Percentiles rank a stretch among this genome's conserved stretches.
Evolutionary conservation across 352 stramenopile genomes (phyloP).

Genomic region (Pythium pectinolyticum): DNA sequence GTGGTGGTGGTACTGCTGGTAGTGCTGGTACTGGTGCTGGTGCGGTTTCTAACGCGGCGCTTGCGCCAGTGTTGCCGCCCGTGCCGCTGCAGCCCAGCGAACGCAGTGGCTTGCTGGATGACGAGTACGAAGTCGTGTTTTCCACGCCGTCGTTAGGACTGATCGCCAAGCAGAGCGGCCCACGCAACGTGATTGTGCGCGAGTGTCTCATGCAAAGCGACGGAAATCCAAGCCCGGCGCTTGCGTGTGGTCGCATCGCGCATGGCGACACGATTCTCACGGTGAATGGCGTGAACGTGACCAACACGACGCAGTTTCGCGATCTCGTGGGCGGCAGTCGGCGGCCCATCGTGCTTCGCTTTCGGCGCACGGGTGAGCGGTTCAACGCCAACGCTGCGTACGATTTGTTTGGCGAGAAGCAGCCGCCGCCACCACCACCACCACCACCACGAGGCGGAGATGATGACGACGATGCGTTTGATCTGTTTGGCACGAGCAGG

Average conservation of each 20-base stretch:
- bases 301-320: slow-evolving; percentile 73
- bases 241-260: slow-evolving; percentile 52
- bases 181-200: slow-evolving; percentile 58
- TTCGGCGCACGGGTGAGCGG: slow-evolving; percentile 47
- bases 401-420: slow-evolving; percentile 70
- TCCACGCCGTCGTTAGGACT: slow-evolving; percentile 54
- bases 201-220: slow-evolving; percentile 57
- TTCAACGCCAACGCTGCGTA: slow-evolving; percentile 42
- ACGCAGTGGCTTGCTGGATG: slow-evolving; percentile 15
- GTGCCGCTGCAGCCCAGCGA: slow-evolving; percentile 9
- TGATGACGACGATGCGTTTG: slow-evolving; percentile 7
- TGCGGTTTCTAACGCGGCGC: too few species aligned
- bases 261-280: slow-evolving; percentile 69
- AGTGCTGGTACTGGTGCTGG: too few species aligned
- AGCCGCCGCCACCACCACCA: not conserved
- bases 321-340: slow-evolving; percentile 55
- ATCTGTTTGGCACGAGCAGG: slow-evolving; percentile 32
- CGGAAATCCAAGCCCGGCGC: slow-evolving; percentile 43
- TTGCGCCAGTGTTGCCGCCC: slow-evolving; percentile 5
- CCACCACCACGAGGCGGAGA: not conserved
- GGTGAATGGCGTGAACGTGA: slow-evolving; percentile 65
- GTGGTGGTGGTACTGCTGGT: too few species aligned
- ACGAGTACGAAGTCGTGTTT: slow-evolving; percentile 82
- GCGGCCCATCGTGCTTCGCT: slow-evolving; percentile 71
- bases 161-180: slow-evolving; percentile 65